Base-by-base conservation (phyloP, 805 yeast species). In the Saccharomycopsis olivae region DNA sequence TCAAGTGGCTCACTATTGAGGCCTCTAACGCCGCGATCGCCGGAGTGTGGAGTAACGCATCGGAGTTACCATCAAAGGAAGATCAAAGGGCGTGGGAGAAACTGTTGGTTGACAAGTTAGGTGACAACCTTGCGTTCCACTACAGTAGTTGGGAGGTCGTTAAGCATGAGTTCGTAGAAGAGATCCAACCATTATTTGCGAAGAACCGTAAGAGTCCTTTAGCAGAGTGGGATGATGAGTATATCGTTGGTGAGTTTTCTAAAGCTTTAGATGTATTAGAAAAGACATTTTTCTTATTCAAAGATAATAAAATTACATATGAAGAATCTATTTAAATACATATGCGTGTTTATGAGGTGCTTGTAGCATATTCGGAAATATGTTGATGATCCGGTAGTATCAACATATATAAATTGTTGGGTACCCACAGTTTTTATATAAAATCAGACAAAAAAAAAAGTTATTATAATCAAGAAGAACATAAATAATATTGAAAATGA, bases 11-110 rank as follows among this genome's bases (percentile, higher is more conserved):
- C 37, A 60, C 68, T 13, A 67, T 71, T 47, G 79, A 73, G 49
- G 58, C 68, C 2, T 56, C 62, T 35, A 71, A 75, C 1, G 68
- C 73, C n/a, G 75, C 76, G 0, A 57, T 73, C 36, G 72, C 74
- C 13, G 78, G 78, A n/a, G 67, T 70, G 3, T 73, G 75, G 73
- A 59, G 73, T 2, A 62, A 63, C 13, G 56, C 57, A 21, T 55
- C 52, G 19, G 11, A 46, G 9, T 51, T 71, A 19, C 77, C 78
- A 1, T 32, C 62, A 0, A 45, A 51, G 13, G 60, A 60, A 20
- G 68, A 62, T 18, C 73, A 69, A 49, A 41, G 39, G 15, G 41
- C 49, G 6, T 64, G 68, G 64, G 64, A 58, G 25, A 16, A 42
- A 43, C 51, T 39, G 20, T 27, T 20, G 20, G 45, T 28, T 3